Conservation (phyloP, 257 asterid genomes). For the Nicotiana knightiana region DNA sequence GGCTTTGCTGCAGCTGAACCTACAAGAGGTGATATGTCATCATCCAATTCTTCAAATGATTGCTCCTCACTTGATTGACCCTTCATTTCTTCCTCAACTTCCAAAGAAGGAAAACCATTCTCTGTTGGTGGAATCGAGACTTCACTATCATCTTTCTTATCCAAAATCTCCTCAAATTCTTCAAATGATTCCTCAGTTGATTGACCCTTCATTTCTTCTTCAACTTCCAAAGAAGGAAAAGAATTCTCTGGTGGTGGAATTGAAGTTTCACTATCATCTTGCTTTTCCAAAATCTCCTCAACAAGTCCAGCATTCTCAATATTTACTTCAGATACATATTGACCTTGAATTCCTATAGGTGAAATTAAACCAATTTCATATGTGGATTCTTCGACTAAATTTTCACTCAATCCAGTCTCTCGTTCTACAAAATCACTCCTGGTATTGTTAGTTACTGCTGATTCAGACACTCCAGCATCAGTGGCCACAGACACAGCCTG, state of each 20-base stretch:
- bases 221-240: conserved; percentile 9
- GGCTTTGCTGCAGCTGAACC: not conserved
- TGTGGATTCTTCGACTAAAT: not conserved
- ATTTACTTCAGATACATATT: conserved; percentile 13
- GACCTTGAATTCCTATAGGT: not conserved
- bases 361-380: not conserved
- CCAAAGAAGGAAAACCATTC: conserved; percentile 8
- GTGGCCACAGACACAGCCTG: conserved; percentile 17
- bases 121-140: conserved; percentile 3
- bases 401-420: conserved; percentile 14
- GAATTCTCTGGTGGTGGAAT: not conserved
- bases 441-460: conserved; percentile 9
- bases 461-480: conserved; percentile 13
- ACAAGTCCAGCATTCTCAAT: conserved; percentile 10
- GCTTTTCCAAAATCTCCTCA: conserved; percentile 8
- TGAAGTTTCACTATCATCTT: conserved; percentile 18
- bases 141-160: conserved; percentile 18
- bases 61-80: not conserved
- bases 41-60: not conserved
- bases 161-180: not conserved
- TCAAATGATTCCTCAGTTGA: not conserved
- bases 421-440: conserved; percentile 16
- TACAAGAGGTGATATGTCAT: not conserved
- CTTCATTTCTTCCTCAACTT: conserved; percentile 8
- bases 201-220: conserved; percentile 5